Conservation (phyloP, 768 basidiomycete genomes). For the Pleurotus tuber-regium region DNA sequence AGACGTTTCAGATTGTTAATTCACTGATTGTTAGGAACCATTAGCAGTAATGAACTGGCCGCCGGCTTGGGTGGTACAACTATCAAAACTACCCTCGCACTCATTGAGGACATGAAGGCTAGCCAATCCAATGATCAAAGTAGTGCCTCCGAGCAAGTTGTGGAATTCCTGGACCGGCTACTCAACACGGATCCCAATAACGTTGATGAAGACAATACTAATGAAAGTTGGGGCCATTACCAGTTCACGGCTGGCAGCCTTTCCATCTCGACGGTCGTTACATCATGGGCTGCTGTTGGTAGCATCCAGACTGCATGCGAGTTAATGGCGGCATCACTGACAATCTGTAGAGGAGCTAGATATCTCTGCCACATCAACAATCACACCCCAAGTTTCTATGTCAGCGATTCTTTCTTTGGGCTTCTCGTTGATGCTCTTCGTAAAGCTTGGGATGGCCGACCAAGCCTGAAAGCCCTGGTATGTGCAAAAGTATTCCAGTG, state of each 20-base stretch:
- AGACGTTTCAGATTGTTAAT: too few relatives aligned
- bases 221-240: constrained; percentile 16
- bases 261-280: neutral
- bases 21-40: too few relatives aligned
- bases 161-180: constrained; percentile 4
- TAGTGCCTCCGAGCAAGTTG: neutral
- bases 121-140: too few relatives aligned
- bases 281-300: neutral
- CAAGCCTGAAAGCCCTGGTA: too few relatives aligned
- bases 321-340: neutral
- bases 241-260: constrained; percentile 15
- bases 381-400: neutral
- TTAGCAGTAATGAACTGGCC: too few relatives aligned
- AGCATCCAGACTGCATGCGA: neutral
- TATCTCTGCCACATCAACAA: neutral
- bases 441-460: too few relatives aligned
- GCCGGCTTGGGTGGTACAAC: too few relatives aligned
- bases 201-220: constrained; percentile 14
- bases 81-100: too few relatives aligned
- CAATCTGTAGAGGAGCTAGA: neutral
- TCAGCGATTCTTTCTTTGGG: neutral
- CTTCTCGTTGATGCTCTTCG: neutral
- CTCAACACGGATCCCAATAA: constrained; percentile 16
- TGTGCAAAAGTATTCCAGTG: neutral
- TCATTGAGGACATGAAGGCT: too few relatives aligned